Conservation (phyloP, 2,329 filamentous ascomycete genomes). For the Gnomoniopsis sp. region DNA sequence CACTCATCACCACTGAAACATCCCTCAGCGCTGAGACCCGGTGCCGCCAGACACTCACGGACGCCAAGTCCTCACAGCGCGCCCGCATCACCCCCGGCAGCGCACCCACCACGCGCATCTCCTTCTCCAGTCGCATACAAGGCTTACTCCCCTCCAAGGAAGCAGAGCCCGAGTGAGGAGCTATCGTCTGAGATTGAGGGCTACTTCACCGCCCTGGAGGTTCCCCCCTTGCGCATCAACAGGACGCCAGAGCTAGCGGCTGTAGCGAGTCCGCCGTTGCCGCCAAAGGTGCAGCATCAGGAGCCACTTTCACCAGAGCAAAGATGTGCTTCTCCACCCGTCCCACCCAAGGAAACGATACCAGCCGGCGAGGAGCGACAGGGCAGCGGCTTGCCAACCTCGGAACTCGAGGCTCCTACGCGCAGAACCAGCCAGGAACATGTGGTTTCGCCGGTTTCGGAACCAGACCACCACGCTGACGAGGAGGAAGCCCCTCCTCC, state of each 20-base stretch:
- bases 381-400: neutral
- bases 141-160: slow-evolving; percentile 13
- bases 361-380: neutral
- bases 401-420: neutral
- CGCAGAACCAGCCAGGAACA: neutral
- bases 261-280: neutral
- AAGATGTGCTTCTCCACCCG: slow-evolving; percentile 11
- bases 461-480: neutral
- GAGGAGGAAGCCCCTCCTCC: neutral
- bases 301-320: neutral
- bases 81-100: neutral
- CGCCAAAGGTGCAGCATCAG: neutral
- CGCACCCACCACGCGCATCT: neutral
- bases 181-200: slow-evolving; percentile 13
- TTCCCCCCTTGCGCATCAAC: slow-evolving; percentile 9
- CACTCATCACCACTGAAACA: slow-evolving; percentile 14
- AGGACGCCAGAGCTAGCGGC: slow-evolving; percentile 4
- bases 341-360: slow-evolving; percentile 15
- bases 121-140: slow-evolving; percentile 11
- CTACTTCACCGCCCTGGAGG: slow-evolving; percentile 13
- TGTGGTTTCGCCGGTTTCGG: neutral
- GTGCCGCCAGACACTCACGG: slow-evolving; percentile 12
- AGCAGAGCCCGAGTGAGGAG: slow-evolving; percentile 9
- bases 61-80: neutral
- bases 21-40: slow-evolving; percentile 13